phyloP scores from a whole-genome alignment of 176 grass and related monocot genomes.

The Raddia guianensis region DNA sequence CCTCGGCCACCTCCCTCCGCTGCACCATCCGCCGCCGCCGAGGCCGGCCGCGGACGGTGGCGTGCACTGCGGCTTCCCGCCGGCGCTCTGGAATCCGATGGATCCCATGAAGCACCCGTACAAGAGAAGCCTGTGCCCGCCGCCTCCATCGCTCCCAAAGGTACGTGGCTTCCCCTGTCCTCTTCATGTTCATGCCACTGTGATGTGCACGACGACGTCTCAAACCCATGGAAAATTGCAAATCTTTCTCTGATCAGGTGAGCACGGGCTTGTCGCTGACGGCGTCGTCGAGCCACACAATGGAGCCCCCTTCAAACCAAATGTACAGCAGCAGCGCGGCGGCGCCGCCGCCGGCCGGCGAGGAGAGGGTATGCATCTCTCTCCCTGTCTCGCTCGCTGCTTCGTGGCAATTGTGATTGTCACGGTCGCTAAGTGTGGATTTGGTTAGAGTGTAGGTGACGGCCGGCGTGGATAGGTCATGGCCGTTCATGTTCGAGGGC shows the following conservation, averaged over 20 bases:
- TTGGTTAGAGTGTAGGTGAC: slow-evolving; percentile 56
- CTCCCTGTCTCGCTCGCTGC: background rate
- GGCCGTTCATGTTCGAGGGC: slow-evolving; percentile 68
- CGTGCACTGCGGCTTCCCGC: slow-evolving; percentile 30
- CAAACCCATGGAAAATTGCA: background rate
- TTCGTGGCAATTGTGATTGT: background rate
- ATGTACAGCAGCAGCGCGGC: slow-evolving; percentile 49
- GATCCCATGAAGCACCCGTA: slow-evolving; percentile 39
- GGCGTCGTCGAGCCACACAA: slow-evolving; percentile 49
- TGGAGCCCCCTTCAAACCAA: slow-evolving; percentile 97
- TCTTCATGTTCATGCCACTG: background rate
- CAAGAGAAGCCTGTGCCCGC: slow-evolving; percentile 44
- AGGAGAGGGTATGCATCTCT: slow-evolving; percentile 54
- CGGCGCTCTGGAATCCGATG: slow-evolving; percentile 47
- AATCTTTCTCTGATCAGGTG: slow-evolving; percentile 37
- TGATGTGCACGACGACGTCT: background rate
- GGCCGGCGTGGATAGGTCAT: slow-evolving; percentile 53
- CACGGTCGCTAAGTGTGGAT: slow-evolving; percentile 42
- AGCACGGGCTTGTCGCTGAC: slow-evolving; percentile 60
- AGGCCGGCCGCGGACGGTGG: slow-evolving; percentile 29
- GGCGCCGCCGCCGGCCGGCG: slow-evolving; percentile 36
- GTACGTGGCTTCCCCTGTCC: slow-evolving; percentile 25
- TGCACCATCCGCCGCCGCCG: slow-evolving; percentile 39
- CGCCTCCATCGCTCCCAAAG: slow-evolving; percentile 35
- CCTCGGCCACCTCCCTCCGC: slow-evolving; percentile 41